These are phyloP conservation scores for Carex pumila DNA, from an alignment of 176 grass and related monocot genomes.

Conservation along the genomic window DNA sequence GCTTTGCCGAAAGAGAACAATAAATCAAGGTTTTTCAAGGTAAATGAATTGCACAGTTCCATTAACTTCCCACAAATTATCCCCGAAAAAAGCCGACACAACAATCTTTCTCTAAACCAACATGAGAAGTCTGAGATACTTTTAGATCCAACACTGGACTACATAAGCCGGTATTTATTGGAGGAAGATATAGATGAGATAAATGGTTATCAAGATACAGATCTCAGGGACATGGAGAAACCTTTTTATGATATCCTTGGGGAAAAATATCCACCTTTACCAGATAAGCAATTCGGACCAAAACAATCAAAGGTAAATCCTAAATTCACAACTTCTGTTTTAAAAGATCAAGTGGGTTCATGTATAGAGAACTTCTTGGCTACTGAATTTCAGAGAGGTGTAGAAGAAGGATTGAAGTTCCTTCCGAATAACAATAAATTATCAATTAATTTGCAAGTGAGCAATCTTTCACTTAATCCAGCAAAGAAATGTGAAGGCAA, in stretches of 20 bases:
- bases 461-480: neutral
- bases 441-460: neutral
- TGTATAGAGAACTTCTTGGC: neutral
- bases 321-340: neutral
- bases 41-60: neutral
- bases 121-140: neutral
- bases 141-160: constrained; percentile 7
- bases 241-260: constrained; percentile 35
- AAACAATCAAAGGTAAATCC: neutral
- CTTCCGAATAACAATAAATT: constrained; percentile 32
- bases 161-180: constrained; percentile 41
- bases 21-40: neutral
- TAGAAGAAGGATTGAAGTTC: constrained; percentile 40
- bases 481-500: neutral
- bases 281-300: neutral
- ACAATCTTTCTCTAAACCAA: neutral
- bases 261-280: constrained; percentile 11
- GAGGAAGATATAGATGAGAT: constrained; percentile 43
- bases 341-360: neutral
- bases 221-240: constrained; percentile 32
- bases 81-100: neutral
- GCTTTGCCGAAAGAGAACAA: neutral
- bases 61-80: neutral
- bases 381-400: constrained; percentile 26
- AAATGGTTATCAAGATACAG: neutral